A percentile compares a stretch with the other conserved stretches of the same genome.
phyloP scores from a whole-genome alignment of 2,329 filamentous ascomycete genomes.

The Pyricularia grisea region DNA sequence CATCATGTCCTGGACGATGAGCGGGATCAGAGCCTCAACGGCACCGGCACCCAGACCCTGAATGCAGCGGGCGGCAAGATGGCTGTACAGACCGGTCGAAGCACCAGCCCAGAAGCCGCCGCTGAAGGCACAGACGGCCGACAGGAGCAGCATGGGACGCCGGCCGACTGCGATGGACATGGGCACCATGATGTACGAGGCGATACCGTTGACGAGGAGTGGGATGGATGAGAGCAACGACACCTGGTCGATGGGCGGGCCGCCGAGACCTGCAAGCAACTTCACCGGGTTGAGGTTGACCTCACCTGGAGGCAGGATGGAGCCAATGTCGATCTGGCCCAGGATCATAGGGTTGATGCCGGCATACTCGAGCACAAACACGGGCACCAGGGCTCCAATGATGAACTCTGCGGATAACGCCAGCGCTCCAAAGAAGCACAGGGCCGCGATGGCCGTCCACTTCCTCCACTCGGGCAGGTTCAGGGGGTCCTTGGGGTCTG shows the following conservation, averaged over 20 bases:
- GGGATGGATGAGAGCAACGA: conserved; percentile 20
- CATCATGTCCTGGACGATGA: conserved; percentile 11
- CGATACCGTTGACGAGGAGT: conserved; percentile 27
- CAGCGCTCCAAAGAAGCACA: conserved; percentile 16
- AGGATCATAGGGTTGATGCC: conserved; percentile 20
- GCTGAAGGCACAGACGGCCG: conserved; percentile 20
- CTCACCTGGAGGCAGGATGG: conserved; percentile 8
- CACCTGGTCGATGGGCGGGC: conserved; percentile 18
- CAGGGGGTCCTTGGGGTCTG: conserved; percentile 17
- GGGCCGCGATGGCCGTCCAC: conserved; percentile 9
- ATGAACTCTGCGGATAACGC: conserved; percentile 15
- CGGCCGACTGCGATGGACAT: conserved; percentile 26
- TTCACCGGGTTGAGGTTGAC: conserved; percentile 18
- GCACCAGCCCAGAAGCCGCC: conserved; percentile 23
- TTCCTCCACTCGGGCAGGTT: conserved; percentile 12
- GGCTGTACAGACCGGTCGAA: conserved; percentile 20
- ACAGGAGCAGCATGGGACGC: conserved; percentile 23
- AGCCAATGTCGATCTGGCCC: conserved; percentile 14
- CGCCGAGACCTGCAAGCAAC: conserved; percentile 15
- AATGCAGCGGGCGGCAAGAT: conserved; percentile 25
- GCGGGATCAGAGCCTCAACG: conserved; percentile 27
- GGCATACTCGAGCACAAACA: conserved; percentile 23
- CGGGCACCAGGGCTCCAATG: conserved; percentile 19
- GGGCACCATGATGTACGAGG: conserved; percentile 27
- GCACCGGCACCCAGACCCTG: conserved; percentile 26